phyloP scores from a whole-genome alignment of 345 rosid genomes.

The Hibiscus syriacus region DNA sequence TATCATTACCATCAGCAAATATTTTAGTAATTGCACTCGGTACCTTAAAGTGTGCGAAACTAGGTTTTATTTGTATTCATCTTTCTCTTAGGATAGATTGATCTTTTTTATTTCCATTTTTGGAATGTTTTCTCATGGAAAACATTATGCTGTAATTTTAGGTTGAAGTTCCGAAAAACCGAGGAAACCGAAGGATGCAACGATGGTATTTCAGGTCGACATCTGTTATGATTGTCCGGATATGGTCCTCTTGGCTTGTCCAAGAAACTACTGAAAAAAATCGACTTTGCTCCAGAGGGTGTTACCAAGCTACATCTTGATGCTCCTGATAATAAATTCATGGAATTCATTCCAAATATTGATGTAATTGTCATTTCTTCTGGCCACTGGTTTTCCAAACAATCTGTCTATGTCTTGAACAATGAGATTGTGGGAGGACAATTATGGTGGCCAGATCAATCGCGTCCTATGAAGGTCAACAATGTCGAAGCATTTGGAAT shows the following conservation, averaged over 20 bases:
- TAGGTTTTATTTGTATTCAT: neutral
- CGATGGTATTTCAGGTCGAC: constrained; percentile 69
- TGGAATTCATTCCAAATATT: constrained; percentile 58
- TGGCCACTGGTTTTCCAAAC: constrained; percentile 99
- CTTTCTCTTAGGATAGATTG: neutral
- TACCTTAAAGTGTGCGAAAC: neutral
- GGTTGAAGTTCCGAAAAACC: constrained; percentile 88
- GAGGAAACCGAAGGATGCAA: constrained; percentile 87
- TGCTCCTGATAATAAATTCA: constrained; percentile 59
- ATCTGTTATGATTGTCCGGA: constrained; percentile 64
- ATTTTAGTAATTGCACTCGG: neutral
- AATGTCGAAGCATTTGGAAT: constrained; percentile 84
- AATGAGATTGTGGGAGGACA: constrained; percentile 91
- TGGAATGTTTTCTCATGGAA: neutral
- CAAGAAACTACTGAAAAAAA: constrained; percentile 49
- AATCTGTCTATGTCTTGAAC: constrained; percentile 72
- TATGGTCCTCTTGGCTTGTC: constrained; percentile 99
- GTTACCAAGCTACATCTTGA: constrained; percentile 82
- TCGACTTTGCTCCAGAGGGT: constrained; percentile 67
- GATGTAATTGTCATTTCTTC: constrained; percentile 85
- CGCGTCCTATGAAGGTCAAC: constrained; percentile 63
- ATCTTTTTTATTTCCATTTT: neutral
- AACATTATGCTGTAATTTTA: constrained; percentile 24
- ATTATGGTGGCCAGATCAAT: constrained; percentile 83
- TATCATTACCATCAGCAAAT: neutral